These are phyloP conservation scores for Amphibolis antarctica DNA, from an alignment of 106 monocot species.

Conservation along the genomic window DNA sequence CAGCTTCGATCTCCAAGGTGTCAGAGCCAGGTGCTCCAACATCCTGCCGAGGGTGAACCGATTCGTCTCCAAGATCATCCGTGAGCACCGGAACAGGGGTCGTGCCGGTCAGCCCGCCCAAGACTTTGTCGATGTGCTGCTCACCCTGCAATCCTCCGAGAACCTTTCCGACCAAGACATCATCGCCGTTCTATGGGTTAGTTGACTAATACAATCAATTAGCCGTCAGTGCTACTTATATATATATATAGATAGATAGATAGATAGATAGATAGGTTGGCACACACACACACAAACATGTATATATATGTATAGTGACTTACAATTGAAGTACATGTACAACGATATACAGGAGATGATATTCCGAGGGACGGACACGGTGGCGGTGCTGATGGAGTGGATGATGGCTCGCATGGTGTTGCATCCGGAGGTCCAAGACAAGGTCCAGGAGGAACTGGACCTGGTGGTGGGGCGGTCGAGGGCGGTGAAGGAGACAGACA, in stretches of 20 bases:
- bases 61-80: slow-evolving; percentile 42
- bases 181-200: slow-evolving; percentile 72
- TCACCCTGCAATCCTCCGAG: slow-evolving; percentile 34
- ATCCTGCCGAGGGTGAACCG: slow-evolving; percentile 43
- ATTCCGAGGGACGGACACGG: slow-evolving; percentile 73
- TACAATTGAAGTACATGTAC: too few species aligned
- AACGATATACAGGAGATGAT: slow-evolving; percentile 96
- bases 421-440: slow-evolving; percentile 42
- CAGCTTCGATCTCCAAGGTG: slow-evolving; percentile 35
- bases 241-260: background rate
- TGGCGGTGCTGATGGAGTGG: slow-evolving; percentile 70
- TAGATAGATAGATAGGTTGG: too few species aligned
- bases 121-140: slow-evolving; percentile 53
- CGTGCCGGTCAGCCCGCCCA: background rate
- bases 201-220: background rate
- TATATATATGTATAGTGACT: too few species aligned
- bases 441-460: slow-evolving; percentile 46
- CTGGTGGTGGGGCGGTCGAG: slow-evolving; percentile 23
- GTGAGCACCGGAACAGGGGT: slow-evolving; percentile 21
- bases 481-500: slow-evolving; percentile 32
- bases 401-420: slow-evolving; percentile 40
- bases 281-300: too few species aligned
- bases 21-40: slow-evolving; percentile 26
- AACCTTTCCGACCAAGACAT: slow-evolving; percentile 45
- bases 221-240: background rate